Conservation (phyloP, 371 early-diverging fungal species). For the Chytridium lagenaria region DNA sequence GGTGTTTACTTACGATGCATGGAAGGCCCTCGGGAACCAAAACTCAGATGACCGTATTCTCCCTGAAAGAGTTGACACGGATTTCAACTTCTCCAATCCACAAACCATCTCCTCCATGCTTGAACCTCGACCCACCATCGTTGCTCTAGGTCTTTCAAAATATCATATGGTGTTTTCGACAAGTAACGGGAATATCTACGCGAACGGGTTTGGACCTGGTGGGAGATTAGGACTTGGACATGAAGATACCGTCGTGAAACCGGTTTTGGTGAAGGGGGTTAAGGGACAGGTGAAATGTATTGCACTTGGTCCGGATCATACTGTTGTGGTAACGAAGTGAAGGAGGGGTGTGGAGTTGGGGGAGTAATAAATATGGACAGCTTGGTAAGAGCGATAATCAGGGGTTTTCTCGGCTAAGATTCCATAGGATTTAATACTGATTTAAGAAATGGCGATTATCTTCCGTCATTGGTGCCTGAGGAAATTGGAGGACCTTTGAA, state of each 20-base stretch:
- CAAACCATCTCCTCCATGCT: constrained; percentile 31
- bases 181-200: constrained; percentile 54
- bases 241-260: constrained; percentile 61
- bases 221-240: constrained; percentile 73
- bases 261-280: constrained; percentile 59
- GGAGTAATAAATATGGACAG: constrained; percentile 76
- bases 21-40: constrained; percentile 59
- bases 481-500: constrained; percentile 63
- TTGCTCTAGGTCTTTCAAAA: constrained; percentile 66
- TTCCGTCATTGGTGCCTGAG: constrained; percentile 62
- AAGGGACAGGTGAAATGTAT: constrained; percentile 54
- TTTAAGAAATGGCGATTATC: neutral
- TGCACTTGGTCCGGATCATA: constrained; percentile 82
- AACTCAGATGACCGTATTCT: constrained; percentile 68
- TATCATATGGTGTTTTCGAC: constrained; percentile 72
- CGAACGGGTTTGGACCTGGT: constrained; percentile 77
- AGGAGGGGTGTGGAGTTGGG: constrained; percentile 60
- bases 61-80: constrained; percentile 70
- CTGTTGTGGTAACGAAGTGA: constrained; percentile 63
- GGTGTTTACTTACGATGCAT: neutral
- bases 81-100: constrained; percentile 23
- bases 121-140: constrained; percentile 41
- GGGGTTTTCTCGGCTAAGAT: constrained; percentile 8
- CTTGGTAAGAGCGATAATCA: constrained; percentile 62
- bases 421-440: constrained; percentile 59